Base-by-base conservation (phyloP, 352 stramenopile genomes). In the Pythium guiyangense region DNA sequence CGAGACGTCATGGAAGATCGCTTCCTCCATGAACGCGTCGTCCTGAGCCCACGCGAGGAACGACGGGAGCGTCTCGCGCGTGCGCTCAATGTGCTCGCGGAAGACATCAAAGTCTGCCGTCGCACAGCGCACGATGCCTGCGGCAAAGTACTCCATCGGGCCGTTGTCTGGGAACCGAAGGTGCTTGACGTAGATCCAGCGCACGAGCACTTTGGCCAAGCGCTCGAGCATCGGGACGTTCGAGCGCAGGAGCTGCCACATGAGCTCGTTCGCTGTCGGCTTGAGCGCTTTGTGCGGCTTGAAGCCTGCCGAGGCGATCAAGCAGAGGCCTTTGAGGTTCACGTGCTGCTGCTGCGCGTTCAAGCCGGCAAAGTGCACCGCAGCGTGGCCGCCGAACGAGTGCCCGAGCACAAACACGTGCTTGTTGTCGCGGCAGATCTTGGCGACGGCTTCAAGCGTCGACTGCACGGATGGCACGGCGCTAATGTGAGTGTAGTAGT, bases 41-140 rank as follows among this genome's bases (percentile, higher is more conserved):
- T 92, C 73, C 34, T 63, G 61, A 0, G 79, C 77, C 73, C 74
- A 89, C 4, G 77, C 77, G 18, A 86, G 49, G 48, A 89, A 59
- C 31, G 75, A 71, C 22, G 78, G 72, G 2, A 88, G 29, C 9
- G 57, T 25, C 6, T 54, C 44, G 31, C 72, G 67, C 11, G 39
- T 60, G 46, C 55, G 46, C 52, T 62, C 51, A 11, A 87, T 29
- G 25, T 86, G 64, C 15, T 58, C 15, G 0, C 57, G 57, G 6
- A 87, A 73, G 8, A 70, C 40, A 8, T 31, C n/a, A 34, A 79
- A 92, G 54, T 89, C 66, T 12, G 75, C 73, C 0, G 66, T 80
- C 15, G 71, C 70, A 12, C 74, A 75, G 8, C 74, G 79, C 26
- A 80, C 64, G 42, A 89, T 70, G 9, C 77, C 78, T 3, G 71